Conservation (phyloP, 2,329 filamentous ascomycete species). For the Colletotrichum trifolii region DNA sequence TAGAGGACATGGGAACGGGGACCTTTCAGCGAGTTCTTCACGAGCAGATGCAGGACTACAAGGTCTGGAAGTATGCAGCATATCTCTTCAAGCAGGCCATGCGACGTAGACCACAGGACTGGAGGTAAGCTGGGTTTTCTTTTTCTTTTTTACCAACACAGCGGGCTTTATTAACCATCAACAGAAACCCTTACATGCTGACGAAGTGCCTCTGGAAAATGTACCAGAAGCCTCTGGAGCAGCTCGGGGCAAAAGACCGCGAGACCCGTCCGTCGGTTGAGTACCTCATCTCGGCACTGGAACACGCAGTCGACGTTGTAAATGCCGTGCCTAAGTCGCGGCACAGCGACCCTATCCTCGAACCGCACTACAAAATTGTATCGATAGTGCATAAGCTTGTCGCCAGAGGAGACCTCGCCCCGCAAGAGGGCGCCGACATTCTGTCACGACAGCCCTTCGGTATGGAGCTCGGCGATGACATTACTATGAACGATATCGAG, state of each 20-base stretch:
- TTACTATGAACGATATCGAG: slow-evolving; percentile 67
- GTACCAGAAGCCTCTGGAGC: slow-evolving; percentile 61
- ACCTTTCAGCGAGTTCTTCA: slow-evolving; percentile 65
- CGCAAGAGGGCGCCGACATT: slow-evolving; percentile 62
- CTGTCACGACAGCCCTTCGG: slow-evolving; percentile 68
- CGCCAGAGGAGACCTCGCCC: slow-evolving; percentile 58
- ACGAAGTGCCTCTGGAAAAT: slow-evolving; percentile 74
- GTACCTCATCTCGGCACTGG: slow-evolving; percentile 60
- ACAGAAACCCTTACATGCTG: slow-evolving; percentile 68
- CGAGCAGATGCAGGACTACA: slow-evolving; percentile 67
- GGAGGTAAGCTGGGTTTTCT: slow-evolving; percentile 58
- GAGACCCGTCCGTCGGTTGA: slow-evolving; percentile 50
- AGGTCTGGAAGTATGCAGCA: slow-evolving; percentile 71
- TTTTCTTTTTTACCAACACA: neutral
- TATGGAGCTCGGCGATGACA: slow-evolving; percentile 59
- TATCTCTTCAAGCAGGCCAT: slow-evolving; percentile 67
- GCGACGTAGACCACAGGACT: slow-evolving; percentile 63
- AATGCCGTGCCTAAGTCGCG: slow-evolving; percentile 64
- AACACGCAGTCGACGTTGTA: slow-evolving; percentile 63
- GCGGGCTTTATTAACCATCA: slow-evolving; percentile 40
- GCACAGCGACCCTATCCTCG: slow-evolving; percentile 81
- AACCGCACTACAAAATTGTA: slow-evolving; percentile 93
- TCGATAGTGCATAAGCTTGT: slow-evolving; percentile 87
- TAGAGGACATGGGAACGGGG: slow-evolving; percentile 59
- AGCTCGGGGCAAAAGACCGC: slow-evolving; percentile 57